Evolutionary conservation across 2,329 filamentous ascomycete species (phyloP).

Genomic region (Clarireedia paspali): DNA sequence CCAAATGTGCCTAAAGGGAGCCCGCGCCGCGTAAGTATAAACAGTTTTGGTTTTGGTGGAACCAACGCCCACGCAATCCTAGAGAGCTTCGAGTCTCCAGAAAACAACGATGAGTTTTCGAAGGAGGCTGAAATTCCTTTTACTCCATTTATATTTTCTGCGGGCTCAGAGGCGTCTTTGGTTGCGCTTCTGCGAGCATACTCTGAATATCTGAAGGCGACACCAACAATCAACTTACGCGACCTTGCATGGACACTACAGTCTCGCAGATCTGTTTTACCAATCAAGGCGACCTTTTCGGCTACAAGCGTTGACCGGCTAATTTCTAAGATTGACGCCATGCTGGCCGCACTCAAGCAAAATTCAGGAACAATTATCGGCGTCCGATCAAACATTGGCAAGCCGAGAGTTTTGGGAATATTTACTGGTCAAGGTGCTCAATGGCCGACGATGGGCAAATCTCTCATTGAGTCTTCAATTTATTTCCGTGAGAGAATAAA

Average conservation of each 20-base stretch:
- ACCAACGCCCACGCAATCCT: constrained; percentile 31
- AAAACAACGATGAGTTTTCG: not conserved
- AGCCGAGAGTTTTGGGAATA: constrained; percentile 6
- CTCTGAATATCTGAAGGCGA: not conserved
- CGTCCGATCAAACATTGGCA: not conserved
- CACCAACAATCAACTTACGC: constrained; percentile 1
- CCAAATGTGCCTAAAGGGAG: not conserved
- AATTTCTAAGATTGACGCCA: not conserved
- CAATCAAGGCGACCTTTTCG: not conserved
- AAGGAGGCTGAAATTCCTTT: not conserved
- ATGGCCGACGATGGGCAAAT: constrained; percentile 12
- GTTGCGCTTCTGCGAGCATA: constrained; percentile 3
- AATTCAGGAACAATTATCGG: not conserved
- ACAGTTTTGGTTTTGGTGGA: constrained; percentile 18
- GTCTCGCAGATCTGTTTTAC: not conserved
- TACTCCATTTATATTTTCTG: constrained; percentile 11
- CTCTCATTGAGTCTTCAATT: constrained; percentile 19
- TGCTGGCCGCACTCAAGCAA: not conserved
- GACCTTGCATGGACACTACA: constrained; percentile 11
- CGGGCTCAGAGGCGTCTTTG: constrained; percentile 6
- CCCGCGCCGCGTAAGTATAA: constrained; percentile 8
- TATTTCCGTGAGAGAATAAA: constrained; percentile 7
- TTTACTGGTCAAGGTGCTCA: constrained; percentile 18
- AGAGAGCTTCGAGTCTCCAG: constrained; percentile 12
- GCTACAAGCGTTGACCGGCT: not conserved